Base-by-base conservation (phyloP, 2,329 filamentous ascomycete genomes). In the Macrophomina pseudophaseolina region DNA sequence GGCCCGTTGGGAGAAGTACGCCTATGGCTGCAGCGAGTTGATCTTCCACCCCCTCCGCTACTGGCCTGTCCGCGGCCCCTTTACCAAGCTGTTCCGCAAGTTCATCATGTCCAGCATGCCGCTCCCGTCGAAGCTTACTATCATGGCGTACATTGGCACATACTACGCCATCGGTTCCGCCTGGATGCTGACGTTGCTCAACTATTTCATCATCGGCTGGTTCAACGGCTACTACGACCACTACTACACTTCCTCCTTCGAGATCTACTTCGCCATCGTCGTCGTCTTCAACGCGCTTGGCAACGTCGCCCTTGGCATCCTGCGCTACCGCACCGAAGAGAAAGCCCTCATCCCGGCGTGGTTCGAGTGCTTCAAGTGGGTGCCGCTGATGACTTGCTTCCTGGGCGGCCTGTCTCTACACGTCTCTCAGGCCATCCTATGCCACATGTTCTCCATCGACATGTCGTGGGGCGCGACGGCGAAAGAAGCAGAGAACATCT, bases 1-100 rank as follows among this genome's bases (percentile, higher is more conserved):
- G 68, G 90, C 91, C 1, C 89, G 91, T 66, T 94, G 92, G 91
- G 91, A 94, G 75, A 94, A 94, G 79, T 93, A 93, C 75, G 92
- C 91, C 3, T 94, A 93, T 72, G 91, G 91, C 44, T 94, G 92
- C 79, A 92, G 91, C 76, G 91, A 94, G 80, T 83, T 94, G 66
- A 84, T 94, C 66, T 94, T 95, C 82, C 86, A 94, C 74, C 92
- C 91, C 3, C 82, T 94, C 68, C 85, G 86, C 68, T 88, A 87
- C 71, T 94, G 92, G 92, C 77, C 88, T 52, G 88, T 84, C 75
- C 86, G 84, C 16, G 92, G 92, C 0, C 92, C 92, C 33, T 91
- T 94, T 75, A 94, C 92, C 4, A 88, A 89, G 28, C 85, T 94
- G 4, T 94, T 94, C 85, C 85, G 88, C 68, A 84, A 81, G 66